phyloP scores from a whole-genome alignment of 2,329 filamentous ascomycete genomes.

The Diplodia corticola region DNA sequence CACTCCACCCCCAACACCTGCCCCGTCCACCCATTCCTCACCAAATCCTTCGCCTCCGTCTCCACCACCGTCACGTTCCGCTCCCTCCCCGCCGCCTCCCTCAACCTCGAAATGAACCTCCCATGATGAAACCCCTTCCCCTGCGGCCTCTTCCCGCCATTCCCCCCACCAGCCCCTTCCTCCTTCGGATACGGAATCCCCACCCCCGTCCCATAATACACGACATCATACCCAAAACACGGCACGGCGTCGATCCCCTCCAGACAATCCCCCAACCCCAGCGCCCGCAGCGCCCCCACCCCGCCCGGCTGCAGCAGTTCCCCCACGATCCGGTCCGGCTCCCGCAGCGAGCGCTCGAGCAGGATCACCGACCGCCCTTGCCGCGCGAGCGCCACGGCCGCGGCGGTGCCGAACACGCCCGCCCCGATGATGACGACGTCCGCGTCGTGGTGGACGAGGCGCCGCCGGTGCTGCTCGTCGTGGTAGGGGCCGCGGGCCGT shows the following conservation, averaged over 20 bases:
- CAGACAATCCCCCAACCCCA: conserved; percentile 78
- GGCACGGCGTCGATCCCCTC: conserved; percentile 85
- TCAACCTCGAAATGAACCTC: conserved; percentile 81
- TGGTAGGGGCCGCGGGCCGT: neutral
- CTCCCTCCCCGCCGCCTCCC: conserved; percentile 70
- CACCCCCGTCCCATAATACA: conserved; percentile 74
- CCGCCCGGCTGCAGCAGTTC: conserved; percentile 94
- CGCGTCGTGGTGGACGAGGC: conserved; percentile 59
- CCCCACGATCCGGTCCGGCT: conserved; percentile 94
- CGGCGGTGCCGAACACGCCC: conserved; percentile 83
- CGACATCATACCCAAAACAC: conserved; percentile 83
- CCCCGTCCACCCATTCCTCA: conserved; percentile 66
- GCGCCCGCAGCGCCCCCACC: conserved; percentile 72
- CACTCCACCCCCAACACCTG: conserved; percentile 84
- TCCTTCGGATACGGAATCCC: conserved; percentile 76
- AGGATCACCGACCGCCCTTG: conserved; percentile 90
- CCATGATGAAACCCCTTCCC: conserved; percentile 92
- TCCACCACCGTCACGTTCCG: conserved; percentile 89
- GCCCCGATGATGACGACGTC: conserved; percentile 93
- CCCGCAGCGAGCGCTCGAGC: conserved; percentile 83
- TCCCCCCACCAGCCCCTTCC: conserved; percentile 38
- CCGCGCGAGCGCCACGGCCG: conserved; percentile 79
- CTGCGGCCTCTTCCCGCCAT: conserved; percentile 56
- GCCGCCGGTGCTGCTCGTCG: conserved; percentile 33
- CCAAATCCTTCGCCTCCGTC: conserved; percentile 76